Base-by-base conservation (phyloP, 495 filamentous ascomycete genomes). In the Parachaetomium inaequale region DNA sequence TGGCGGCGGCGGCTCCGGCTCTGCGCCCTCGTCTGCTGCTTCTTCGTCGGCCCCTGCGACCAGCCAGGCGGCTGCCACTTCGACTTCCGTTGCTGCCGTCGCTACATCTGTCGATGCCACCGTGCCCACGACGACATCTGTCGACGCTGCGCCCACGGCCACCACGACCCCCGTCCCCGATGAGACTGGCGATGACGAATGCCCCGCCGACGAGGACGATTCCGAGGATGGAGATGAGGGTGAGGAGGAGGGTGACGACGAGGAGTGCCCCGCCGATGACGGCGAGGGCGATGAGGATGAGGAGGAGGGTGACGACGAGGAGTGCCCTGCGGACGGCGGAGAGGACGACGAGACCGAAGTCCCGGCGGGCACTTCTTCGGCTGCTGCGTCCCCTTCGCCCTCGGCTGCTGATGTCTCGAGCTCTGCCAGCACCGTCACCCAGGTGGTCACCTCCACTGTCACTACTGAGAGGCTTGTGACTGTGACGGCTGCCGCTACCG, bases 301-400 rank as follows among this genome's bases (percentile, higher is more conserved):
- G 2, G 52, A 55, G n/a, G 32, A 26, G 3, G 29, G 26, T 2
- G 7, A 2, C 2, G 52, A 55, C 5, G 52, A 55, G 19, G 52
- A 55, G 34, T 55, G 52, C 52, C 52, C 52, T 11, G 52, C 14
- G 14, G 52, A 55, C 12, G 52, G 26, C 14, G 52, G 52, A n/a
- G 52, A 54, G 32, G 51, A 14, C 31, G 31, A 26, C 6, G 50
- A 52, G 15, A n/a, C 15, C 15, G 28, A 3, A 1, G 19, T 29
- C n/a, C 7, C 50, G 0, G 17, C 50, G 3, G 21, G 17, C 28
- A 19, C 49, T 4, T 4, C 49, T 8, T 3, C 19, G 5, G 50
- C 29, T 19, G 47, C 25, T 1, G 29, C 29, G 25, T 25, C 17
- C 26, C 25, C 29, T 28, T 51, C 47, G 25, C n/a, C 50, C 17